Base-by-base conservation (phyloP, 2,329 filamentous ascomycete species). In the Trichoderma hamatum region DNA sequence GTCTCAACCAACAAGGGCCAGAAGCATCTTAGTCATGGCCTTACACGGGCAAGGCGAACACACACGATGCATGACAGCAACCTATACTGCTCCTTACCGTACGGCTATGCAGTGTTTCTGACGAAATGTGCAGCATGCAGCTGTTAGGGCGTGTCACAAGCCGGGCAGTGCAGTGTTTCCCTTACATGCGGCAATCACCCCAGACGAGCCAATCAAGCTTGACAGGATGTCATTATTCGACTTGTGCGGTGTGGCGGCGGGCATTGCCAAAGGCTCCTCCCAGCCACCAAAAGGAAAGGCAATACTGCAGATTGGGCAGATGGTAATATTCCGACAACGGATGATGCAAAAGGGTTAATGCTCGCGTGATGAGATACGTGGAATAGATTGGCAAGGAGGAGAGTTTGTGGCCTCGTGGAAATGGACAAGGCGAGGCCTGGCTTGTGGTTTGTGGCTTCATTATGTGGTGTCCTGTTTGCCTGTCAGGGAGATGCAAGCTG, bases 211-310 rank as follows among this genome's bases (percentile, higher is more conserved):
- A 64, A 64, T 39, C 14, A 21, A 43, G 39, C 7, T 13, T 16
- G n/a, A 10, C 13, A 16, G 46, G 32, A 58, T 5, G 36, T 26
- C 3, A 24, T 26, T 62, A 16, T 36, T 28, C 3, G 28, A 51
- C 30, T 55, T 11, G 21, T 64, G 49, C 32, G 61, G 49, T 43
- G 61, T 64, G 61, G 60, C 60, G 60, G 60, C 26, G 36, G n/a
- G 36, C 34, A 16, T 30, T 26, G n/a, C 19, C 16, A 46, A 5
- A 61, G 30, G 49, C 49, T 52, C 49, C 4, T 24, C n/a, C 49
- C 10, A 52, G 49, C 49, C 49, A 52, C 49, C 6, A 5, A 52
- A 5, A 7, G 13, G 6, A 30, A 30, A 11, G 5, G 9, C 21
- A 21, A 52, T 46, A 30, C 30, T 30, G 4, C 30, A 30, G 30